Evolutionary conservation across 192 early-diverging fungal genomes (phyloP).

Genomic region (Dissophora ornata): DNA sequence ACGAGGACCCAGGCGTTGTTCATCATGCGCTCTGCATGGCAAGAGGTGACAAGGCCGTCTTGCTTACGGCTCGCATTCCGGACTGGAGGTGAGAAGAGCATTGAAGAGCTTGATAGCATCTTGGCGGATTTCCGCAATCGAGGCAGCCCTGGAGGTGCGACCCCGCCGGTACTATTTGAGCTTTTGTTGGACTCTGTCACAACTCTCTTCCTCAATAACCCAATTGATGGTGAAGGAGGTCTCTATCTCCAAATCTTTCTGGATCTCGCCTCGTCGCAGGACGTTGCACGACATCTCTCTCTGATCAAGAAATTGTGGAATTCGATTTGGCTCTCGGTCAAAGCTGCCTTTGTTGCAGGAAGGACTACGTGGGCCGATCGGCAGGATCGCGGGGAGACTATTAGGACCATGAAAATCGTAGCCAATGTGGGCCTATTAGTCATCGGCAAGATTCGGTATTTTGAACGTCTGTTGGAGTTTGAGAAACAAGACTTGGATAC

Average conservation of each 20-base stretch:
- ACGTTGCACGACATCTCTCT: slow-evolving; percentile 29
- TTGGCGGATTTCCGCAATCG: slow-evolving; percentile 29
- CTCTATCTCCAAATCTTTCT: slow-evolving; percentile 50
- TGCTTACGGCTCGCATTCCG: slow-evolving; percentile 36
- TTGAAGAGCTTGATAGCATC: slow-evolving; percentile 36
- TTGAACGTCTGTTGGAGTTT: slow-evolving; percentile 47
- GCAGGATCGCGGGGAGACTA: slow-evolving; percentile 35
- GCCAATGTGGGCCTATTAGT: slow-evolving; percentile 33
- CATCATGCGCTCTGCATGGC: slow-evolving; percentile 30
- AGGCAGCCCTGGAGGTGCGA: slow-evolving; percentile 40
- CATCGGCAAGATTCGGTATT: slow-evolving; percentile 45
- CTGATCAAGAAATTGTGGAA: slow-evolving; percentile 44
- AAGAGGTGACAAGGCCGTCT: slow-evolving; percentile 26
- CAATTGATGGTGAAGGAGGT: slow-evolving; percentile 44
- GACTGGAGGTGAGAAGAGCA: slow-evolving; percentile 31
- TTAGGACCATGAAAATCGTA: slow-evolving; percentile 42
- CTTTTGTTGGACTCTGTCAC: slow-evolving; percentile 40
- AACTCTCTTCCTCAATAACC: slow-evolving; percentile 38
- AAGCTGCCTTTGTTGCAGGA: slow-evolving; percentile 38
- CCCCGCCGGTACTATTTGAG: slow-evolving; percentile 31
- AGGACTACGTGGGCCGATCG: slow-evolving; percentile 32
- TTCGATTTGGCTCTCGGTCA: slow-evolving; percentile 38
- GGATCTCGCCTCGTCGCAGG: slow-evolving; percentile 36
- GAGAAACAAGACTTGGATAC: slow-evolving; percentile 33
- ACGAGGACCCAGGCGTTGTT: slow-evolving; percentile 32